Percentiles rank a stretch among this genome's conserved stretches.
phyloP scores from a whole-genome alignment of 306 rosid genomes.

The Styphnolobium japonicum region DNA sequence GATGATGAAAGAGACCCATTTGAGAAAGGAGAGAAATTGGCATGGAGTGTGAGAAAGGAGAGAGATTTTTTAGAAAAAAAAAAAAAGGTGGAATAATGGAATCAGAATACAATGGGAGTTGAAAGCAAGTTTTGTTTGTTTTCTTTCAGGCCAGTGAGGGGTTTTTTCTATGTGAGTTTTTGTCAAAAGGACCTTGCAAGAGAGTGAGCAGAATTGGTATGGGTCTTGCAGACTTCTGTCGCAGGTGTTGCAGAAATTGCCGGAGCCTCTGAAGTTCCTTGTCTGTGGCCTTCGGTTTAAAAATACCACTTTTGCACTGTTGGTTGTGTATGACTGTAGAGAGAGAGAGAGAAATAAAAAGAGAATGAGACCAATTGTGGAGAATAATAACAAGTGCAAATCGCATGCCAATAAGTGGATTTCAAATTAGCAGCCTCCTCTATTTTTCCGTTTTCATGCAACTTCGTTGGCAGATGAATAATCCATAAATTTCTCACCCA shows the following conservation, averaged over 20 bases:
- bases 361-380: not conserved
- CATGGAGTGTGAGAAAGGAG: not conserved
- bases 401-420: not conserved
- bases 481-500: not conserved
- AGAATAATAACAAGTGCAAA: too few relatives aligned
- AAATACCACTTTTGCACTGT: constrained; percentile 91
- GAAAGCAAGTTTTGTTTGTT: too few relatives aligned
- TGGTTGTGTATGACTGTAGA: constrained; percentile 75
- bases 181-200: constrained; percentile 72
- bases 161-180: not conserved
- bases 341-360: not conserved
- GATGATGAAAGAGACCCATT: not conserved
- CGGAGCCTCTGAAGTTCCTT: constrained; percentile 66
- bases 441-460: not conserved
- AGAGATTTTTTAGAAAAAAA: not conserved
- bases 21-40: not conserved
- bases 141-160: too few relatives aligned
- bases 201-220: constrained; percentile 76
- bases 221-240: constrained; percentile 85
- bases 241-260: constrained; percentile 82
- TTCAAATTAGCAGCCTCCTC: too few relatives aligned
- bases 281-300: constrained; percentile 73
- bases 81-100: not conserved
- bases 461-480: too few relatives aligned
- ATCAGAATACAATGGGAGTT: too few relatives aligned